Percentiles rank a stretch among this genome's conserved stretches.
Conservation (phyloP, 1,139 yeast genomes). For the Yueomyces sp. region DNA sequence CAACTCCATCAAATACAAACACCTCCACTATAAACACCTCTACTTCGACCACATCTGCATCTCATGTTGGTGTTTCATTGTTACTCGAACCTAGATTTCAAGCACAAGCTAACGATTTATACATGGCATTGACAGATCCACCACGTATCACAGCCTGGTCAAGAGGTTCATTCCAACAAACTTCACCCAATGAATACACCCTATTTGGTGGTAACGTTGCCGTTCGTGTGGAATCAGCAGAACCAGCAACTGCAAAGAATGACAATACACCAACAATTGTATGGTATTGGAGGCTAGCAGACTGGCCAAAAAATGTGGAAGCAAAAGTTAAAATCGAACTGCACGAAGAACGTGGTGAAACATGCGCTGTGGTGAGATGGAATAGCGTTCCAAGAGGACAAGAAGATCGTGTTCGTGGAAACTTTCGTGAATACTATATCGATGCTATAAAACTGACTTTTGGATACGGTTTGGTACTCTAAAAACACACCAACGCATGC, state of each 20-base stretch:
- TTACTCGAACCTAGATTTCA: constrained; percentile 72
- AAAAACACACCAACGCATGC: constrained; percentile 3
- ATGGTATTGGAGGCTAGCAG: constrained; percentile 76
- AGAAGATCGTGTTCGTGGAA: constrained; percentile 75
- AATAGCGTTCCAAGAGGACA: constrained; percentile 95
- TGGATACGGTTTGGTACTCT: constrained; percentile 83
- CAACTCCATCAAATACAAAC: constrained; percentile 28
- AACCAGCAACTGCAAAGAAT: constrained; percentile 13
- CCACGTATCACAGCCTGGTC: constrained; percentile 83
- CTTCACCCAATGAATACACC: constrained; percentile 41
- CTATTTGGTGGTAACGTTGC: constrained; percentile 83
- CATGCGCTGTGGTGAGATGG: constrained; percentile 42
- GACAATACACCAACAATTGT: constrained; percentile 37
- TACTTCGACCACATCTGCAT: constrained; percentile 5
- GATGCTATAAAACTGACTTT: constrained; percentile 80
- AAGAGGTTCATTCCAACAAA: constrained; percentile 38
- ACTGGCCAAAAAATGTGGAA: constrained; percentile 77
- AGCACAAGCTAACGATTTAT: constrained; percentile 79
- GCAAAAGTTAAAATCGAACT: constrained; percentile 58
- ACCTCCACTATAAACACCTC: constrained; percentile 23
- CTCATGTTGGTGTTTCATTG: constrained; percentile 57
- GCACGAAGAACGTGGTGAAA: constrained; percentile 21
- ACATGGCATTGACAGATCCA: constrained; percentile 61
- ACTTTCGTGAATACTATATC: constrained; percentile 82
- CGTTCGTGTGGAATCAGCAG: no score